Conservation (phyloP, 2,329 filamentous ascomycete species). For the Coniochaeta hoffmannii region DNA sequence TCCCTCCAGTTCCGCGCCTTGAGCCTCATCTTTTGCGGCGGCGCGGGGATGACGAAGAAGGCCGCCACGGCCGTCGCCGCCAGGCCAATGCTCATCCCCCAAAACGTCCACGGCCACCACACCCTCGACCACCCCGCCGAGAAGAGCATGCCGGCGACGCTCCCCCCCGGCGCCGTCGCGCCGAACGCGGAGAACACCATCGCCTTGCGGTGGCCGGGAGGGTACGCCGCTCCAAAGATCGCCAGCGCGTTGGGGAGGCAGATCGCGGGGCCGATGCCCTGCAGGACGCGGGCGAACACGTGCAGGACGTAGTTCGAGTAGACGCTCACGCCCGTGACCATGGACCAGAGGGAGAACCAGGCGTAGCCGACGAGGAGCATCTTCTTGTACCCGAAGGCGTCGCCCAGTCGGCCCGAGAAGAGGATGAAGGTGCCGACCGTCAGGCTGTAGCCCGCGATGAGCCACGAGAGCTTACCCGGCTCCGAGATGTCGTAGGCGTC, state of each 20-base stretch:
- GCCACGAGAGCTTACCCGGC: slow-evolving; percentile 32
- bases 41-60: slow-evolving; percentile 12
- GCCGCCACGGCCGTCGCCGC: slow-evolving; percentile 15
- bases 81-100: slow-evolving; percentile 15
- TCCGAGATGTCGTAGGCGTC: slow-evolving; percentile 28
- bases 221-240: slow-evolving; percentile 45
- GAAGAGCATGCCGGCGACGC: slow-evolving; percentile 20
- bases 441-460: slow-evolving; percentile 37
- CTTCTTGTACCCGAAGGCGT: slow-evolving; percentile 37
- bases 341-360: slow-evolving; percentile 33
- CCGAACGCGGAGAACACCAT: slow-evolving; percentile 28
- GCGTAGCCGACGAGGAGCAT: slow-evolving; percentile 33
- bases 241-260: slow-evolving; percentile 49
- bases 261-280: slow-evolving; percentile 48
- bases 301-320: slow-evolving; percentile 27
- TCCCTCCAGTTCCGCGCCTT: slow-evolving; percentile 7
- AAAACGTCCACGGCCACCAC: slow-evolving; percentile 25
- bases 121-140: slow-evolving; percentile 17
- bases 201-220: slow-evolving; percentile 24
- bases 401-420: slow-evolving; percentile 36
- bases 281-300: slow-evolving; percentile 38
- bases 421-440: slow-evolving; percentile 39
- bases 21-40: slow-evolving; percentile 1
- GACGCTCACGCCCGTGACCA: slow-evolving; percentile 28
- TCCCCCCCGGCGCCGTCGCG: slow-evolving; percentile 20